These are phyloP conservation scores for Gryganskiella cystojenkinii DNA, from an alignment of 192 early-diverging fungal genomes.

Conservation along the genomic window DNA sequence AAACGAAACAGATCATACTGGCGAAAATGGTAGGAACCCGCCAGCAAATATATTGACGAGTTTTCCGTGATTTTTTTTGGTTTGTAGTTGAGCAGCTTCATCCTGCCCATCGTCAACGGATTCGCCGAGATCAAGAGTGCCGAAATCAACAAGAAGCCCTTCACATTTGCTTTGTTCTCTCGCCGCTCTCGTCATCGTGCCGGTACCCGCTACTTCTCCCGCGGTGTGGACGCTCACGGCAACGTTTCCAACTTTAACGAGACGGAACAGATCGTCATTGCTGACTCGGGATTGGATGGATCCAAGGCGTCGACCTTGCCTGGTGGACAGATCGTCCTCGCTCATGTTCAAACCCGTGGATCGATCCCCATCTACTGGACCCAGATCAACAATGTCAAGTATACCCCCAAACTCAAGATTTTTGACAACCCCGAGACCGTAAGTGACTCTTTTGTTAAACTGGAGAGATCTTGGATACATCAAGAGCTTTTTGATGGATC, in stretches of 20 bases:
- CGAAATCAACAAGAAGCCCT: constrained; percentile 71
- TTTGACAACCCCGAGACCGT: constrained; percentile 76
- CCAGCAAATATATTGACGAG: neutral
- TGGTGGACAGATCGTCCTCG: constrained; percentile 62
- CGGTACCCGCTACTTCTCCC: constrained; percentile 92
- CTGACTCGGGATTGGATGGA: constrained; percentile 58
- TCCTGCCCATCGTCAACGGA: constrained; percentile 92
- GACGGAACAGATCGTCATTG: constrained; percentile 92
- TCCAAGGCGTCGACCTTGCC: constrained; percentile 27
- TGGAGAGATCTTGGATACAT: neutral
- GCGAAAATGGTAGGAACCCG: neutral
- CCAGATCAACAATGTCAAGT: constrained; percentile 92
- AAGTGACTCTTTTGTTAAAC: too few relatives aligned
- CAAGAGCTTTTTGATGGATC: neutral
- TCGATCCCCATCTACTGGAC: constrained; percentile 96
- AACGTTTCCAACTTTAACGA: constrained; percentile 98
- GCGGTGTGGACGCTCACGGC: constrained; percentile 92
- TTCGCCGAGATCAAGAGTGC: constrained; percentile 74
- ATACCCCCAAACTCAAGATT: constrained; percentile 88
- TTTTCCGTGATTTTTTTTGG: neutral
- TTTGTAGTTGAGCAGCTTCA: constrained; percentile 77
- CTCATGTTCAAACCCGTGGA: constrained; percentile 95
- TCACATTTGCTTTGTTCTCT: constrained; percentile 86
- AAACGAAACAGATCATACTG: too few relatives aligned
- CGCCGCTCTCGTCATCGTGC: constrained; percentile 84